Conservation (phyloP, 441 rosid species). For the Gossypium trilobum region DNA sequence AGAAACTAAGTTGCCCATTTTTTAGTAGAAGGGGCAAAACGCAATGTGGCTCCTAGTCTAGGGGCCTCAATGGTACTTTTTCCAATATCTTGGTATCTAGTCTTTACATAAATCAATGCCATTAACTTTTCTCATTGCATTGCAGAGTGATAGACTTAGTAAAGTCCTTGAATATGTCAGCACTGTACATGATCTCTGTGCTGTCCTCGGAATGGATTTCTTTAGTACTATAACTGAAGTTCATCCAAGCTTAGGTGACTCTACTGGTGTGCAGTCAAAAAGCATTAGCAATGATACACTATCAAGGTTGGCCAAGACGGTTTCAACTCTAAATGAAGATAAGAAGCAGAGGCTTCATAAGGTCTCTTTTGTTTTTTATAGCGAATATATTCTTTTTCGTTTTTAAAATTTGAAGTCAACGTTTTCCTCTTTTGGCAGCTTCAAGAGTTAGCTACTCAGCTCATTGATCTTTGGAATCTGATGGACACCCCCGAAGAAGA, state of each 20-base stretch:
- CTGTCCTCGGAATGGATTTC: constrained; percentile 91
- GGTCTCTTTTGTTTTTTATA: constrained; percentile 28
- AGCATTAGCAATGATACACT: constrained; percentile 94
- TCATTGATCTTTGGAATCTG: constrained; percentile 85
- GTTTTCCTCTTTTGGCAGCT: constrained; percentile 41
- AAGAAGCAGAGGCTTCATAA: constrained; percentile 84
- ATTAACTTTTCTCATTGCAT: constrained; percentile 21
- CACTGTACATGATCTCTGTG: constrained; percentile 86
- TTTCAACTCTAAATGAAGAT: constrained; percentile 65
- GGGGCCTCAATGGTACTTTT: too few species aligned
- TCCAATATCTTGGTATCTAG: not conserved
- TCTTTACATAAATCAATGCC: not conserved
- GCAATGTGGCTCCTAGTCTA: too few species aligned
- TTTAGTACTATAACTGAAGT: constrained; percentile 72
- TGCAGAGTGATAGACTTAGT: constrained; percentile 82
- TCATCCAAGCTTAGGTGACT: constrained; percentile 88
- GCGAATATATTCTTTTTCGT: not conserved
- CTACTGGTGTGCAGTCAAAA: constrained; percentile 62
- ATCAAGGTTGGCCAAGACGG: constrained; percentile 73
- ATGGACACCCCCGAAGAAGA: constrained; percentile 89
- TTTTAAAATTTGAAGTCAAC: not conserved
- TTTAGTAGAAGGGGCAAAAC: too few species aligned
- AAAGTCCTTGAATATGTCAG: constrained; percentile 85
- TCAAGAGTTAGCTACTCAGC: constrained; percentile 78
- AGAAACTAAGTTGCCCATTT: too few species aligned